Percentiles rank a stretch among this genome's conserved stretches.
Evolutionary conservation across 768 basidiomycete species (phyloP).

Genomic region (Phaffia australis): DNA sequence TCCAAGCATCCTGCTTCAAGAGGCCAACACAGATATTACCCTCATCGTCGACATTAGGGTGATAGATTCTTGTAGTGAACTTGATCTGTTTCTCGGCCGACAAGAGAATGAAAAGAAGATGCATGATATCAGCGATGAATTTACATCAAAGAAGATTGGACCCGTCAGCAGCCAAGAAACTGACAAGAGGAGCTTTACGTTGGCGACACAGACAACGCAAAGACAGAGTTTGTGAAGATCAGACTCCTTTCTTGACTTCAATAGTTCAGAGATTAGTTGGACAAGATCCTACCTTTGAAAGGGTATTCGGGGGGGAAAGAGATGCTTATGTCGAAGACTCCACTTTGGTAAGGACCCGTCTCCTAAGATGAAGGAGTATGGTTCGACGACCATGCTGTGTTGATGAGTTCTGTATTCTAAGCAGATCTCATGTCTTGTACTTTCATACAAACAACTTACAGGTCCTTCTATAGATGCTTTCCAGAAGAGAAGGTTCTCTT

Average conservation of each 20-base stretch:
- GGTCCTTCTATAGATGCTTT: conserved; percentile 35
- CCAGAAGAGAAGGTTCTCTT: conserved; percentile 35
- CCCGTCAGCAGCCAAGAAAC: background rate
- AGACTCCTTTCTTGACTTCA: background rate
- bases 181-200: conserved; percentile 12
- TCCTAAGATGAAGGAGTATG: conserved; percentile 12
- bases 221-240: background rate
- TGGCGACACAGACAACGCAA: conserved; percentile 30
- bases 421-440: no score
- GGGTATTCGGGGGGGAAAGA: conserved; percentile 37
- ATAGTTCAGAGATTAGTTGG: background rate
- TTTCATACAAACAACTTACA: conserved; percentile 32
- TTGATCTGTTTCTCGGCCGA: conserved; percentile 30
- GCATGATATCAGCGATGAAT: no score
- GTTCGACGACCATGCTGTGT: background rate
- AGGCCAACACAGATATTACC: conserved; percentile 39
- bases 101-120: background rate
- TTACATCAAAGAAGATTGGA: background rate
- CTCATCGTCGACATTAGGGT: conserved; percentile 39
- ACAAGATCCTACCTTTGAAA: conserved; percentile 30
- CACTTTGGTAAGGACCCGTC: conserved; percentile 35
- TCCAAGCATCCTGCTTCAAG: conserved; percentile 40
- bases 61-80: conserved; percentile 38
- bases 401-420: no score
- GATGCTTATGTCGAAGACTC: conserved; percentile 35